Conservation (phyloP, 176 grass and related monocot species). For the Carex myosuroides region DNA sequence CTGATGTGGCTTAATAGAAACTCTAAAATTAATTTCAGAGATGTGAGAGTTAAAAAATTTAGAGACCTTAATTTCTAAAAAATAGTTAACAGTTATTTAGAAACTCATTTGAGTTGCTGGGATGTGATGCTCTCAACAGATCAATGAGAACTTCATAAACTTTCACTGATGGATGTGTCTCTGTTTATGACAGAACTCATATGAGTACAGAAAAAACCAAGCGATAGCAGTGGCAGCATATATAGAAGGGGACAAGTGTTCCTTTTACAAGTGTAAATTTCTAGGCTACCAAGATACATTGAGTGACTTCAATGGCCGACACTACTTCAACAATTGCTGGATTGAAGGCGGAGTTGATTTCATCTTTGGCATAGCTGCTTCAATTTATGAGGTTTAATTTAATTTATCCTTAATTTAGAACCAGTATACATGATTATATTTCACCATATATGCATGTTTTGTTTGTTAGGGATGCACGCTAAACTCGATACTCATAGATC, state of each 20-base stretch:
- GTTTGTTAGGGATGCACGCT: constrained; percentile 19
- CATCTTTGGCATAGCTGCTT: constrained; percentile 19
- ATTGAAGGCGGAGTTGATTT: constrained; percentile 28
- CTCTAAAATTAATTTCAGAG: too few species aligned
- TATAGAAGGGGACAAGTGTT: constrained; percentile 17
- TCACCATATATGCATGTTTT: too few species aligned
- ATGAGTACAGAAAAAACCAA: not conserved
- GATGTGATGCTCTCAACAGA: too few species aligned
- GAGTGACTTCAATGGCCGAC: constrained; percentile 18
- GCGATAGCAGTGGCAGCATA: constrained; percentile 6
- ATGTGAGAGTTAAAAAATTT: too few species aligned
- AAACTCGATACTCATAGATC: constrained; percentile 2
- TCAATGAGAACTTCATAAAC: too few species aligned
- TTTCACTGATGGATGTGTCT: not conserved
- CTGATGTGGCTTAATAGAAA: too few species aligned
- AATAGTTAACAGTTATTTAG: too few species aligned
- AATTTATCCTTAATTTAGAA: not conserved
- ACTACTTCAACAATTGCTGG: constrained; percentile 24
- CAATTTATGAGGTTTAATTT: constrained; percentile 23
- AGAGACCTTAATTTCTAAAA: too few species aligned
- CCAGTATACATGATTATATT: not conserved
- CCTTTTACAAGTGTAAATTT: constrained; percentile 24
- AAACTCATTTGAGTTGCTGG: too few species aligned
- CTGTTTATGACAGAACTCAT: constrained; percentile 16
- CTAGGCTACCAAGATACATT: constrained; percentile 25